phyloP scores from a whole-genome alignment of 2,329 filamentous ascomycete species.

The Alternaria sp. region DNA sequence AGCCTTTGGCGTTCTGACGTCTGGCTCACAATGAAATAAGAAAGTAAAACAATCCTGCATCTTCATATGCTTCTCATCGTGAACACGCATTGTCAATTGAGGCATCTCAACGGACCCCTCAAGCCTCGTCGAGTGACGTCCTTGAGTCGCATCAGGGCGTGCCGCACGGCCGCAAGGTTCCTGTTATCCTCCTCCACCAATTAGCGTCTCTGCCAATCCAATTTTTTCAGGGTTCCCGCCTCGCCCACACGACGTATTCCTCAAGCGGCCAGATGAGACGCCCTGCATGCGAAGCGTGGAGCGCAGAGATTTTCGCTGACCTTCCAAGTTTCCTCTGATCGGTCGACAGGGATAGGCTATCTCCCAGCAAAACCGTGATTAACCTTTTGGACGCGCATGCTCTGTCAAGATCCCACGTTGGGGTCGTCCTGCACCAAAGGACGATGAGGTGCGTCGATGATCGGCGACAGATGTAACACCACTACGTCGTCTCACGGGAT shows the following conservation, averaged over 20 bases:
- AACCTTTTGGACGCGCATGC: constrained; percentile 1
- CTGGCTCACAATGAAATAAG: constrained; percentile 21
- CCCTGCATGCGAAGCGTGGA: constrained; percentile 9
- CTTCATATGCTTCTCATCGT: neutral
- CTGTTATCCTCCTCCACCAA: constrained; percentile 19
- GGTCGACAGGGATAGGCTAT: neutral
- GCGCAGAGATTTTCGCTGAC: constrained; percentile 15
- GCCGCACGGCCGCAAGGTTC: constrained; percentile 18
- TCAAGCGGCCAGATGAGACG: neutral
- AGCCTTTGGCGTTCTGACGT: constrained; percentile 25
- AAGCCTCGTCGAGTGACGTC: constrained; percentile 18
- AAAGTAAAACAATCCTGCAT: neutral
- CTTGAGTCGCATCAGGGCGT: constrained; percentile 20
- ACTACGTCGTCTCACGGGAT: neutral
- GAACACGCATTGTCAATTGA: neutral
- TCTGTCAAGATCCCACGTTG: neutral
- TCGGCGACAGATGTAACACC: constrained; percentile 1
- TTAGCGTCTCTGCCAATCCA: constrained; percentile 2
- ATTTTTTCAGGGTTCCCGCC: constrained; percentile 1
- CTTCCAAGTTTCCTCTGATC: neutral
- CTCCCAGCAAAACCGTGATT: neutral
- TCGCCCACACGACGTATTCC: neutral
- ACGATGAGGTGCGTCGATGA: neutral
- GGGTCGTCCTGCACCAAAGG: neutral
- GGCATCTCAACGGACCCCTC: neutral